A percentile compares a stretch with the other conserved stretches of the same genome.
Conservation (phyloP, 768 basidiomycete genomes). For the Podaxis sp. region DNA sequence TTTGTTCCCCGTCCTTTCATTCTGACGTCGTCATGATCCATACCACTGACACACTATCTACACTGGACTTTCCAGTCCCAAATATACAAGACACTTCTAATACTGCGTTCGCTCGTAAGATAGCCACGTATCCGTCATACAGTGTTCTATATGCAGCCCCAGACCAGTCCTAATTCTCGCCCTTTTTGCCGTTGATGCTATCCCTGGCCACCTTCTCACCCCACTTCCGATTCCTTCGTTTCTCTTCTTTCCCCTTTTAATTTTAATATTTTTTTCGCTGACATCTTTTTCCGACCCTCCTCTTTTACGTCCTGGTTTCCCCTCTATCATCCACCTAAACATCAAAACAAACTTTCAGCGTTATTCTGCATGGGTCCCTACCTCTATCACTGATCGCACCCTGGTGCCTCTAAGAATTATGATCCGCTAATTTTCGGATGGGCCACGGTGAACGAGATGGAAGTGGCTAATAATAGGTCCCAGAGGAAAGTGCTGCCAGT, state of each 20-base stretch:
- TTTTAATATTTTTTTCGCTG: not conserved
- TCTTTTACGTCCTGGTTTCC: not conserved
- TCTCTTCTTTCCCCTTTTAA: not conserved
- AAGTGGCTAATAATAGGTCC: not conserved
- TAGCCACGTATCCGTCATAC: not conserved
- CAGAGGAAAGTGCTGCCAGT: not conserved
- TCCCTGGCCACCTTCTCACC: not conserved
- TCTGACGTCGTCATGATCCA: not conserved
- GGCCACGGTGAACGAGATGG: not conserved
- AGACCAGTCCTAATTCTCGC: not conserved
- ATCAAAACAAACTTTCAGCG: too few relatives aligned
- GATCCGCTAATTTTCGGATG: not conserved
- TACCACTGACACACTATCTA: not conserved
- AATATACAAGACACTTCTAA: not conserved
- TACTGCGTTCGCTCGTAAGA: not conserved
- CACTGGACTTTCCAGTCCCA: not conserved
- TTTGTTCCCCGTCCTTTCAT: not conserved
- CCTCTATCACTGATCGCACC: not conserved
- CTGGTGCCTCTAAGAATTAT: not conserved
- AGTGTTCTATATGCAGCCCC: not conserved
- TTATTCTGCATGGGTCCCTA: not conserved
- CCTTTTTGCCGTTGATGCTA: not conserved
- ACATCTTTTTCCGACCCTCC: not conserved
- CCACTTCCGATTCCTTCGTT: not conserved
- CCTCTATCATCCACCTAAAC: not conserved